Evolutionary conservation across 2,329 filamentous ascomycete genomes (phyloP).

Genomic region (Zymoseptoria pseudotritici): DNA sequence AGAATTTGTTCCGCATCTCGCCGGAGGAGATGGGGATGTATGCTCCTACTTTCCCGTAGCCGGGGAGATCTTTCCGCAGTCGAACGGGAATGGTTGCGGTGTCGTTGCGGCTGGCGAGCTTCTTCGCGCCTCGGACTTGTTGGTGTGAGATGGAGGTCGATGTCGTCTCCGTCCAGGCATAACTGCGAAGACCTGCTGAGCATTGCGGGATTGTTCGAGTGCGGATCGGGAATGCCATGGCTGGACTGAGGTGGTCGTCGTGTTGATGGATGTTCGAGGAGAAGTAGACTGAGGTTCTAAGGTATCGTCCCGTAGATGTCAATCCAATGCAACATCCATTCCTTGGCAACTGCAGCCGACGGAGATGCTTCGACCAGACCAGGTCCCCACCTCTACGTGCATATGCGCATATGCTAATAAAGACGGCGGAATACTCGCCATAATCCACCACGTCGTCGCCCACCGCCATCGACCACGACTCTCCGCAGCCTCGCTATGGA

Average conservation of each 20-base stretch:
- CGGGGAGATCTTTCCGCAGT: slow-evolving; percentile 45
- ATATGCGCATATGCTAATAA: background rate
- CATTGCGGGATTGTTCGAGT: slow-evolving; percentile 22
- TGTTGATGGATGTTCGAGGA: background rate
- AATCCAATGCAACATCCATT: too few species aligned
- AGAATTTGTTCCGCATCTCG: slow-evolving; percentile 50
- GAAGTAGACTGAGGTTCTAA: too few species aligned
- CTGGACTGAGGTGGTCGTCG: background rate
- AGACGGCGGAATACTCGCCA: background rate
- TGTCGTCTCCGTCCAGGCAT: slow-evolving; percentile 12
- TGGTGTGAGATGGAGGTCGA: slow-evolving; percentile 14
- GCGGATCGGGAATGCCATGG: slow-evolving; percentile 19
- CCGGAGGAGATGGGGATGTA: slow-evolving; percentile 47
- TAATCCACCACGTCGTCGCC: background rate
- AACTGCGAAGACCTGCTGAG: slow-evolving; percentile 24
- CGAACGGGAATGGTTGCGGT: slow-evolving; percentile 46
- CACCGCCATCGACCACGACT: background rate
- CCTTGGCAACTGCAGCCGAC: background rate
- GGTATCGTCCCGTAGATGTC: too few species aligned
- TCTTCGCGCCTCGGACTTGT: slow-evolving; percentile 32
- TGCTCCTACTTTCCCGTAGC: slow-evolving; percentile 45
- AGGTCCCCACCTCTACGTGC: background rate
- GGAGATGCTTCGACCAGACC: background rate
- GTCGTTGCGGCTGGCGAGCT: slow-evolving; percentile 30
- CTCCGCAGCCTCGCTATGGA: slow-evolving; percentile 16